These are phyloP conservation scores for Rhododendron griersonianum DNA, from an alignment of 148 eudicot species.

Conservation along the genomic window DNA sequence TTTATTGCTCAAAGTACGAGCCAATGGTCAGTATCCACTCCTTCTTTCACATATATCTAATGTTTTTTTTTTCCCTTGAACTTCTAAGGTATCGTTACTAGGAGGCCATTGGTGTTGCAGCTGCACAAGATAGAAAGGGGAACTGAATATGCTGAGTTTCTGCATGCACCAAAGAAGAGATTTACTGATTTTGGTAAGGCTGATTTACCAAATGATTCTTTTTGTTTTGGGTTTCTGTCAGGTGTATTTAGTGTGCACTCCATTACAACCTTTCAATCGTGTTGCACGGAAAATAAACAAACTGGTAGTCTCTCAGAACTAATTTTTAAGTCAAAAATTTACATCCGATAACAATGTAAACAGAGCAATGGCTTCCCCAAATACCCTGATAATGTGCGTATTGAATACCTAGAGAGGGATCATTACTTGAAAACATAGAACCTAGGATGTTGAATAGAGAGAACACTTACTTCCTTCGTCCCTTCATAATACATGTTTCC, in stretches of 20 bases:
- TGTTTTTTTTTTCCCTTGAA: not conserved
- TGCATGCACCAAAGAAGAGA: slow-evolving; percentile 75
- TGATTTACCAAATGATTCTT: not conserved
- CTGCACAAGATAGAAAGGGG: slow-evolving; percentile 79
- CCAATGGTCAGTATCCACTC: not conserved
- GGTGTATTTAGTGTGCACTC: not conserved
- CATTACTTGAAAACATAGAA: not conserved
- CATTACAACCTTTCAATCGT: not conserved
- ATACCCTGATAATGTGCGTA: not conserved
- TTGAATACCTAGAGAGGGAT: not conserved
- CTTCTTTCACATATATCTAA: not conserved
- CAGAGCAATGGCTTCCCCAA: not conserved
- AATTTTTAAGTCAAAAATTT: not conserved
- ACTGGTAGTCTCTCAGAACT: not conserved
- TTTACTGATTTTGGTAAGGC: slow-evolving; percentile 76
- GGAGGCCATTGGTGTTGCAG: slow-evolving; percentile 95
- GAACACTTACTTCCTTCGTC: not conserved
- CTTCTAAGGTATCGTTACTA: slow-evolving; percentile 78
- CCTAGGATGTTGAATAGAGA: not conserved
- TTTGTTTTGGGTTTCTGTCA: not conserved
- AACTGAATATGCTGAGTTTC: slow-evolving; percentile 93
- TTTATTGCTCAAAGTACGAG: not conserved
- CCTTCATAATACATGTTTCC: not conserved
- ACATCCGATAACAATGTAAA: not conserved
- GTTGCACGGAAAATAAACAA: not conserved